These are phyloP conservation scores for Thuja plicata DNA, from an alignment of 83 land plant species.

Conservation along the genomic window DNA sequence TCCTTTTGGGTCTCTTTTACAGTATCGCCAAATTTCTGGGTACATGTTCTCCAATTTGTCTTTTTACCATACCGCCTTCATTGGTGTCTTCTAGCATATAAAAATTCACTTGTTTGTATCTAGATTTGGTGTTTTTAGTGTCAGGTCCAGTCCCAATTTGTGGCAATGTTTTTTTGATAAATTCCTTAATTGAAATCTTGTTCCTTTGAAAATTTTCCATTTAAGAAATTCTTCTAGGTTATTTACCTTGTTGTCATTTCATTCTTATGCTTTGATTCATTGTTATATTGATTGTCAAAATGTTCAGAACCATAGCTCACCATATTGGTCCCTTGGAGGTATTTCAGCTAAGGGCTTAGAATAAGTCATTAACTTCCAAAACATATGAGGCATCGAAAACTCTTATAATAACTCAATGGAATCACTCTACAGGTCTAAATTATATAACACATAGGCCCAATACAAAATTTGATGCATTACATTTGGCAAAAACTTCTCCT, in stretches of 20 bases:
- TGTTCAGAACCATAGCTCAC: conserved; percentile 39
- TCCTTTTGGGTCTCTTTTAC: background rate
- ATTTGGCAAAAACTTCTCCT: background rate
- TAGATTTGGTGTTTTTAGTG: background rate
- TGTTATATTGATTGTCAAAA: background rate
- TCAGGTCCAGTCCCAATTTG: background rate
- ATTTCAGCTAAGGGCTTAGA: background rate
- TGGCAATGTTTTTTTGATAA: background rate
- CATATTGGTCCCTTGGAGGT: conserved; percentile 46
- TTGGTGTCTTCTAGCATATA: background rate
- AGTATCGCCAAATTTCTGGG: background rate
- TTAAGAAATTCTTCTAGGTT: background rate
- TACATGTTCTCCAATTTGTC: background rate
- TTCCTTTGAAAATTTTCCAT: background rate
- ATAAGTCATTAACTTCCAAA: background rate
- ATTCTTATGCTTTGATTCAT: background rate
- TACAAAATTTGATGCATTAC: background rate
- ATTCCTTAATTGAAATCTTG: background rate
- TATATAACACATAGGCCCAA: background rate
- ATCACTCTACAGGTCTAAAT: too few species aligned
- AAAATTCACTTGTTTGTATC: background rate
- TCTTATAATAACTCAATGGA: too few species aligned
- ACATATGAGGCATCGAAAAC: too few species aligned
- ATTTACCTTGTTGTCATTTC: background rate
- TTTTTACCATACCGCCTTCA: background rate